Evolutionary conservation across 805 yeast species (phyloP).

Genomic region (Zygosaccharomyces kombuchaensis): DNA sequence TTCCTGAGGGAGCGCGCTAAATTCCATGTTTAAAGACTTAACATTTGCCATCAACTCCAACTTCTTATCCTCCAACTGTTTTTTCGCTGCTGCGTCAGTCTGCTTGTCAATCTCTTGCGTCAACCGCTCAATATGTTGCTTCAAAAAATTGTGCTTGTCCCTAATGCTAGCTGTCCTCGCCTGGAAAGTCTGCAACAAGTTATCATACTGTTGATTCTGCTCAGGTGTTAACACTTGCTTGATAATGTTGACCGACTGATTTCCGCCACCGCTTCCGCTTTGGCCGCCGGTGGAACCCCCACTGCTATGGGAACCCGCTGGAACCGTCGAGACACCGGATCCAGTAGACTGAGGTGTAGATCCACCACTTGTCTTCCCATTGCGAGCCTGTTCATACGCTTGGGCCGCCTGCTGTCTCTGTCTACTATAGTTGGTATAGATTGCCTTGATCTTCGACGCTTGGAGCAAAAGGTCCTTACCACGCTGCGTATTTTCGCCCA

Average conservation of each 20-base stretch:
- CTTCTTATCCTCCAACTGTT: conserved; percentile 28
- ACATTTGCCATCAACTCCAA: conserved; percentile 26
- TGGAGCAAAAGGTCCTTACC: conserved; percentile 60
- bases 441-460: conserved; percentile 60
- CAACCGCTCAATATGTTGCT: conserved; percentile 31
- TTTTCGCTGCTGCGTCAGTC: conserved; percentile 24
- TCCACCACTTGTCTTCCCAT: conserved; percentile 15
- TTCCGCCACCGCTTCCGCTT: conserved; percentile 11
- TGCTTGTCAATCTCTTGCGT: conserved; percentile 29
- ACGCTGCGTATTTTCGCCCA: conserved; percentile 54
- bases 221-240: conserved; percentile 31
- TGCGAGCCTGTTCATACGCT: conserved; percentile 20
- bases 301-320: conserved; percentile 13
- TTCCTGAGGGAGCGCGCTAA: conserved; percentile 26
- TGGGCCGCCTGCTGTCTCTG: conserved; percentile 31
- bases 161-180: conserved; percentile 30
- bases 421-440: conserved; percentile 51
- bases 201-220: conserved; percentile 30
- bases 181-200: conserved; percentile 27
- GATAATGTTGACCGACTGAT: conserved; percentile 26
- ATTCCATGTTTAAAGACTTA: conserved; percentile 26
- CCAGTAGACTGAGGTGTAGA: conserved; percentile 8
- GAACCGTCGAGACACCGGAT: conserved; percentile 6
- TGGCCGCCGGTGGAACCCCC: conserved; percentile 13
- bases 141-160: conserved; percentile 29